Evolutionary conservation across 805 yeast species (phyloP), one percentile per base, ranked within the genome.

Genomic region (Debaryomyces prosopidis): DNA sequence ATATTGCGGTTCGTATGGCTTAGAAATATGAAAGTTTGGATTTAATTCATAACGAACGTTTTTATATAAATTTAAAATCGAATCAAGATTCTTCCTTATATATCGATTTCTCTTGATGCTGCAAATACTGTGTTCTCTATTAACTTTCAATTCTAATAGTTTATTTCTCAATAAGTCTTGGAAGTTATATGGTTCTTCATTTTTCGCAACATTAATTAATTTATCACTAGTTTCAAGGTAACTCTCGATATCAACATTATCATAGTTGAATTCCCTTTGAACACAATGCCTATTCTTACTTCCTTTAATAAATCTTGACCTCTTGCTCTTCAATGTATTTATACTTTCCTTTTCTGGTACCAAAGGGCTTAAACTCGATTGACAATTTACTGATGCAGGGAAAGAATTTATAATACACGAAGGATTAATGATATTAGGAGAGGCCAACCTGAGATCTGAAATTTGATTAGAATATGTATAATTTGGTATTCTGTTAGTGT

Each of bases 1-100:
- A 26, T 44, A 52, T 36, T 57, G 51, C 1, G 55, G 57, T 40
- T 53, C 52, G 38, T 57, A 57, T 12, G 59, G 59, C 3, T 27
- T 28, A 16, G 38, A 17, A 7, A 33, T n/a, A 17, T 31, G 30
- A 37, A 51, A 56, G 11, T 46, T 43, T 2, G 40, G 40, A 36
- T 56, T 56, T 6, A 5, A 2, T 7, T 46, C 46, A 35, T 53
- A 56, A n/a, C 36, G 27, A 23, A 53, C 43, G 12, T 46, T 51
- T 12, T 53, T 32, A n/a, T 60, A 55, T 3, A 55, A 41, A 6
- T 48, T 43, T 12, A 47, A 36, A n/a, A 48, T 35, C 8, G n/a
- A 32, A 4, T 23, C 19, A 17, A 54, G 19, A 17, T 46, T 43
- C 15, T 31, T 7, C 23, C 56, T 44, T 7, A 39, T 32, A 34